A percentile compares a stretch with the other conserved stretches of the same genome.
Conservation (phyloP, 257 asterid species). For the Plectranthus barbatus region DNA sequence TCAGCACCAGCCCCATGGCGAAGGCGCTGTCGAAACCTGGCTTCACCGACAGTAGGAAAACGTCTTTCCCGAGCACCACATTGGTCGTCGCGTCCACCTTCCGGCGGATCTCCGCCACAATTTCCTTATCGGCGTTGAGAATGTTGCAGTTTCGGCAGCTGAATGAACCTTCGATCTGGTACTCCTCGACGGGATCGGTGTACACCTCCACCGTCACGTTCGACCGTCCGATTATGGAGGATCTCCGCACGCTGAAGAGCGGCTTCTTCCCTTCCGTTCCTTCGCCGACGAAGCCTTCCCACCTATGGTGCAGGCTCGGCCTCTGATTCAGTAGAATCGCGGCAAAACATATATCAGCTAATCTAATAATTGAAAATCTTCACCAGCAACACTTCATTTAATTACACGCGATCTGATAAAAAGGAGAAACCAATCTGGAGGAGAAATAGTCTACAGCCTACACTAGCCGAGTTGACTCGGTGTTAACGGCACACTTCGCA, state of each 20-base stretch:
- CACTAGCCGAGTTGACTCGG: conserved; percentile 13
- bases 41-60: conserved; percentile 28
- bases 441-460: no score
- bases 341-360: not conserved
- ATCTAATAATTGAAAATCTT: not conserved
- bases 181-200: conserved; percentile 35
- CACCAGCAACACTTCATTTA: not conserved
- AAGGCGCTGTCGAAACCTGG: conserved; percentile 59
- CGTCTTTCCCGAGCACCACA: conserved; percentile 59
- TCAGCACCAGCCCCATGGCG: conserved; percentile 59
- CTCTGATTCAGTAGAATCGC: conserved; percentile 21
- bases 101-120: conserved; percentile 56
- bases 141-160: conserved; percentile 47
- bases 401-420: not conserved
- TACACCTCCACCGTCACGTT: conserved; percentile 47
- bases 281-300: conserved; percentile 70
- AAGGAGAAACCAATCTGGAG: not conserved
- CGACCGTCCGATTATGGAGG: conserved; percentile 61
- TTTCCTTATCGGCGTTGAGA: conserved; percentile 29
- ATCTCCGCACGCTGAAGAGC: conserved; percentile 58
- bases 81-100: conserved; percentile 49
- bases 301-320: conserved; percentile 63
- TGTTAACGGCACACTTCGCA: not conserved
- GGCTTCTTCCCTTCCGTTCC: conserved; percentile 47
- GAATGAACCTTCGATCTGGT: conserved; percentile 58